A percentile compares a stretch with the other conserved stretches of the same genome.
These are phyloP conservation scores for Daedalea quercina DNA, from an alignment of 768 basidiomycete genomes.

Conservation along the genomic window DNA sequence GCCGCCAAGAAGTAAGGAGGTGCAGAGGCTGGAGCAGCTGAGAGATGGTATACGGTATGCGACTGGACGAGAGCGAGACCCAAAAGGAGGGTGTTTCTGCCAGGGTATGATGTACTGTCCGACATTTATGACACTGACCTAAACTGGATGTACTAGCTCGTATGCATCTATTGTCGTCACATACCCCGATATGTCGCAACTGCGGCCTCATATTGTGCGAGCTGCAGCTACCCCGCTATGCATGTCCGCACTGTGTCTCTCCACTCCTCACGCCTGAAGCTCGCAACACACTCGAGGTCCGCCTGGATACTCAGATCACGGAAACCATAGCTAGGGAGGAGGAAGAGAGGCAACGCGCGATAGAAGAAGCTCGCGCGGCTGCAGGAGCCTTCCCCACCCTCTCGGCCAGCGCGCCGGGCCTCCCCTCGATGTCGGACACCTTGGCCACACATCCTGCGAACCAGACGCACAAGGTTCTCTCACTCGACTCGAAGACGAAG, in stretches of 20 bases:
- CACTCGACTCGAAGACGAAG: slow-evolving; percentile 46
- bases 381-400: slow-evolving; percentile 62
- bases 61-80: slow-evolving; percentile 38
- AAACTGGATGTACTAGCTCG: slow-evolving; percentile 38
- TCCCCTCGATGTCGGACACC: slow-evolving; percentile 8
- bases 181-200: slow-evolving; percentile 44
- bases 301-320: slow-evolving; percentile 37
- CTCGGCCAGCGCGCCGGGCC: slow-evolving; percentile 11
- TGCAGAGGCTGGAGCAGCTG: slow-evolving; percentile 41
- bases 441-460: slow-evolving; percentile 22
- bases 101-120: slow-evolving; percentile 35
- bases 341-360: slow-evolving; percentile 36
- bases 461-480: slow-evolving; percentile 52
- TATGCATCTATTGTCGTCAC: slow-evolving; percentile 48
- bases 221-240: slow-evolving; percentile 45
- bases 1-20: slow-evolving; percentile 40
- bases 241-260: slow-evolving; percentile 46
- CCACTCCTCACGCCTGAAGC: slow-evolving; percentile 30
- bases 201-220: slow-evolving; percentile 63
- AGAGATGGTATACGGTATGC: slow-evolving; percentile 32
- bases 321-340: slow-evolving; percentile 42
- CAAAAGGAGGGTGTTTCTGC: slow-evolving; percentile 65
- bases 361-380: slow-evolving; percentile 41
- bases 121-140: background rate
- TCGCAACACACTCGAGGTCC: slow-evolving; percentile 31